Percentiles rank a stretch among this genome's conserved stretches.
Evolutionary conservation across 2,329 filamentous ascomycete species (phyloP).

Genomic region (Rachicladosporium sp.): DNA sequence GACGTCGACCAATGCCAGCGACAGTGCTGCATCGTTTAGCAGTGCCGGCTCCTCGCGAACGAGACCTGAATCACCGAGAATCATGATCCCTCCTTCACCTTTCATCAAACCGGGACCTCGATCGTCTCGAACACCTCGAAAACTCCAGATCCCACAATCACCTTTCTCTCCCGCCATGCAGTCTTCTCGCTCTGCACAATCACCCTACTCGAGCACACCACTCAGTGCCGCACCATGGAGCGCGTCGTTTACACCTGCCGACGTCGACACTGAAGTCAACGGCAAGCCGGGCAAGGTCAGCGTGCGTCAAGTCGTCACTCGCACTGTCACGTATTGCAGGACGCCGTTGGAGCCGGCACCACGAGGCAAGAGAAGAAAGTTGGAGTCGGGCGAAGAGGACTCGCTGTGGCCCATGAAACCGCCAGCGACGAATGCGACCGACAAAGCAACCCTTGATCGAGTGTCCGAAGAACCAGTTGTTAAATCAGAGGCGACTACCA

Average conservation of each 20-base stretch:
- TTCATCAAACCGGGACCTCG: constrained; percentile 41
- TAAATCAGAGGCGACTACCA: too few species aligned
- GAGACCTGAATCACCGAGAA: constrained; percentile 26
- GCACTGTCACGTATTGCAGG: constrained; percentile 78
- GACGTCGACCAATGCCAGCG: constrained; percentile 7
- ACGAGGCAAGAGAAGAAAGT: constrained; percentile 82
- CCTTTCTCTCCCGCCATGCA: constrained; percentile 52
- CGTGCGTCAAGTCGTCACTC: constrained; percentile 84
- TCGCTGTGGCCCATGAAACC: too few species aligned
- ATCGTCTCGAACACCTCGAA: constrained; percentile 48
- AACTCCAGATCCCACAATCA: constrained; percentile 66
- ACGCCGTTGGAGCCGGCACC: constrained; percentile 69
- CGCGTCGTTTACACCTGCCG: constrained; percentile 51
- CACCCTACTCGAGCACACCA: constrained; percentile 52
- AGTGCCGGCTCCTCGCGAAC: constrained; percentile 9
- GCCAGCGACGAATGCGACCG: constrained; percentile 10
- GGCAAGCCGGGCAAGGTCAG: constrained; percentile 39
- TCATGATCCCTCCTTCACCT: constrained; percentile 31
- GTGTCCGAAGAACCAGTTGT: too few species aligned
- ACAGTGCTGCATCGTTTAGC: constrained; percentile 10
- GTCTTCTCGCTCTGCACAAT: constrained; percentile 40
- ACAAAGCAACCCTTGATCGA: neutral
- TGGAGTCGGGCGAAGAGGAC: constrained; percentile 25
- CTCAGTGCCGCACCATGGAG: constrained; percentile 25
- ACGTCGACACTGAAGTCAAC: constrained; percentile 38